Conservation (phyloP, 352 stramenopile species). For the Phytophthora hybrid region DNA sequence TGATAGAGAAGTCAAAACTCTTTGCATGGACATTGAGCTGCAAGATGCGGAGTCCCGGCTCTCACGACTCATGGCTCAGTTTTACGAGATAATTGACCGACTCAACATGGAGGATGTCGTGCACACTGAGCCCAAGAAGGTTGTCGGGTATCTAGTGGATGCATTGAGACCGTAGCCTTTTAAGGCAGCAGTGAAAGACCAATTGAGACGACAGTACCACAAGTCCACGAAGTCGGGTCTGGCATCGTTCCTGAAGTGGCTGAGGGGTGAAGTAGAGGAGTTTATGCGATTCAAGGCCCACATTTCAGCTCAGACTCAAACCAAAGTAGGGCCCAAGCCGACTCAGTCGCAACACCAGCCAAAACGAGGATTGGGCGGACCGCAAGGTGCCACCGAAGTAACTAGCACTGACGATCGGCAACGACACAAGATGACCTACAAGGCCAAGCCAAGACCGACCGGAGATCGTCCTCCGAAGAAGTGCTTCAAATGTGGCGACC, state of each 20-base stretch:
- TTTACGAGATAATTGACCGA: slow-evolving; percentile 22
- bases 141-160: slow-evolving; percentile 8
- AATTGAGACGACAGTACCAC: slow-evolving; percentile 13
- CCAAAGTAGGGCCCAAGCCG: neutral
- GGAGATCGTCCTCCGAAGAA: too few species aligned
- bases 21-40: slow-evolving; percentile 7
- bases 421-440: neutral
- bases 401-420: neutral
- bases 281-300: neutral
- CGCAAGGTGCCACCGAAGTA: neutral
- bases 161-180: neutral
- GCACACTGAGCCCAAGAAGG: slow-evolving; percentile 7
- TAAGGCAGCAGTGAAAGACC: slow-evolving; percentile 12
- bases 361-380: neutral
- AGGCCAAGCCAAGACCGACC: neutral
- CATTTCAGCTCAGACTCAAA: neutral
- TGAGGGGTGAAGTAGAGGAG: neutral
- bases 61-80: slow-evolving; percentile 1
- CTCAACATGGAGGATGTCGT: slow-evolving; percentile 29
- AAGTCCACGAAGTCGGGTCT: slow-evolving; percentile 5
- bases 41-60: slow-evolving; percentile 18
- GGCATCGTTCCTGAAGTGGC: neutral
- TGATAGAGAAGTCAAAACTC: neutral
- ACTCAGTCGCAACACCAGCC: neutral
- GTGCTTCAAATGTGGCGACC: too few species aligned